Evolutionary conservation across 2,329 filamentous ascomycete species (phyloP).

Genomic region (Venturia asperata): DNA sequence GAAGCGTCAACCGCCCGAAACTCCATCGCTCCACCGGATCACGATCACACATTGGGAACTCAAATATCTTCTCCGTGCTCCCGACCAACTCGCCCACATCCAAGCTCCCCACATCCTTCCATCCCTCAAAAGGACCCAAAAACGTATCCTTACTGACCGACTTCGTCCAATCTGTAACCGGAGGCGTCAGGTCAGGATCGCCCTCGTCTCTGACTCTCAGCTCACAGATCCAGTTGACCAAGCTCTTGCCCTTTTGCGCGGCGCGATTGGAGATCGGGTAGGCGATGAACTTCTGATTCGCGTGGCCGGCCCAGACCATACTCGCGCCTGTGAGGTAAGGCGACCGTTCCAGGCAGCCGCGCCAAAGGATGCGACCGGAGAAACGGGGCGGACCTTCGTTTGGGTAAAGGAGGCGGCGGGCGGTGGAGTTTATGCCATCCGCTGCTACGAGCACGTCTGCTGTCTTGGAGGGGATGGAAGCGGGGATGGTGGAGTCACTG

Average conservation of each 20-base stretch:
- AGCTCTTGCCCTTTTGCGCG: conserved; percentile 31
- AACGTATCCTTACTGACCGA: conserved; percentile 37
- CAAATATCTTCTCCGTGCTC: conserved; percentile 37
- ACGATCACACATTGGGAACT: conserved; percentile 44
- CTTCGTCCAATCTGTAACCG: conserved; percentile 40
- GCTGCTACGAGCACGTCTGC: conserved; percentile 36
- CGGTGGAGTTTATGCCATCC: conserved; percentile 42
- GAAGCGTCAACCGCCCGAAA: conserved; percentile 33
- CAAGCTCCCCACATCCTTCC: conserved; percentile 37
- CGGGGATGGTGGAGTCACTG: conserved; percentile 24
- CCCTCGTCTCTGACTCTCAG: conserved; percentile 37
- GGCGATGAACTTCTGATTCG: conserved; percentile 43
- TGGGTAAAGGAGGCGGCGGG: conserved; percentile 37
- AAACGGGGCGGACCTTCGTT: conserved; percentile 40
- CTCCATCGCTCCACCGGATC: conserved; percentile 37
- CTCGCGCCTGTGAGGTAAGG: conserved; percentile 38
- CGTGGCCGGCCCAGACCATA: conserved; percentile 43
- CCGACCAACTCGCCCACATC: conserved; percentile 38
- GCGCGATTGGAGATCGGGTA: conserved; percentile 39
- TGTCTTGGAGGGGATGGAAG: conserved; percentile 28
- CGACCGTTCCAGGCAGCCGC: conserved; percentile 36
- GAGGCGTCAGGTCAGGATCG: conserved; percentile 39
- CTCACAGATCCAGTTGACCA: conserved; percentile 45
- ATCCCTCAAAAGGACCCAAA: conserved; percentile 34
- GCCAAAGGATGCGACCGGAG: conserved; percentile 42